Base-by-base conservation (phyloP, 106 monocot species). In the Agapanthus africanus region DNA sequence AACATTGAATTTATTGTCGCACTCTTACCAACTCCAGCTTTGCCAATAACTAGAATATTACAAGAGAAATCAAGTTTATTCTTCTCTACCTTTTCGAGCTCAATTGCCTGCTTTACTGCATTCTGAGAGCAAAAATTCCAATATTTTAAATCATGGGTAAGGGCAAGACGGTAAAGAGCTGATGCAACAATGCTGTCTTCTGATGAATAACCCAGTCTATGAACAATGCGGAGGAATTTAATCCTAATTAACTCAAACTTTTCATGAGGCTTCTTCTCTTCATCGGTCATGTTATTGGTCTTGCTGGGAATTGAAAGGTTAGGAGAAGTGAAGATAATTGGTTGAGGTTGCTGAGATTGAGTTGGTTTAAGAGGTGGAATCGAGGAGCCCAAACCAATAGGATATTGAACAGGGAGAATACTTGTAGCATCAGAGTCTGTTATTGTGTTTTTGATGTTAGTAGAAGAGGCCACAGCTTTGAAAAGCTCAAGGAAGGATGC, bases 231-330 rank as follows among this genome's bases (percentile, higher is more conserved):
- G 14, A 95, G 74, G 72, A 88, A 95, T 70, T 88, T 95, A 57
- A 91, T 83, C 70, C 83, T 83, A 31, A 95, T 85, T 56, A 59
- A 59, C 36, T 91, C 91, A 59, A 95, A 83, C 77, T 91, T 91
- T 40, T 91, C 91, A 69, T 80, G 83, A 41, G 88, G 65, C 64
- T 80, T 85, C 80, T 76, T 85, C 66, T 95, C 91, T 37, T 86
- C 88, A 59, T 88, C 81, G 36, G 68, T 71, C 81, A 85, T 73
- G n/a, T n/a, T n/a, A n/a, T n/a, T n/a, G n/a, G n/a, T n/a, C n/a
- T n/a, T n/a, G n/a, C n/a, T n/a, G n/a, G n/a, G n/a, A n/a, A n/a
- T n/a, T n/a, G n/a, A n/a, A n/a, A n/a, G n/a, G n/a, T n/a, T n/a
- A n/a, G n/a, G n/a, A n/a, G n/a, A n/a, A n/a, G n/a, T n/a, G n/a